Evolutionary conservation across 2,329 filamentous ascomycete genomes (phyloP), one percentile per base, ranked within the genome.

Genomic region (Botrytis squamosa): DNA sequence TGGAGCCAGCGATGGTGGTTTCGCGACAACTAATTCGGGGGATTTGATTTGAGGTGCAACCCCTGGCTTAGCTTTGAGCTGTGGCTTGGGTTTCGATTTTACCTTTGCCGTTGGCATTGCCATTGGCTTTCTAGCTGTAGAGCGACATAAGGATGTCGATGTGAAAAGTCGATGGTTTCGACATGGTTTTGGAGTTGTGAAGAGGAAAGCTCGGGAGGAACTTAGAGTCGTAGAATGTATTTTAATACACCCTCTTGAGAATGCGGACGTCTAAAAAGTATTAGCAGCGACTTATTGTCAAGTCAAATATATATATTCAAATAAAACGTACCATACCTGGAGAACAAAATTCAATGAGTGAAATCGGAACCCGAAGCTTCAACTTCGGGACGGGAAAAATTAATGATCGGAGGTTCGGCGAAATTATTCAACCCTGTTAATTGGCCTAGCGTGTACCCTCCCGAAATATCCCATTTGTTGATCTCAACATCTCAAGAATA

Each of bases 241-340:
- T 77, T 76, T 72, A 74, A 80, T 63, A 42, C 78, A 77, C 66
- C 81, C 81, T 74, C 81, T 81, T 59, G 82, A 81, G 75, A 83
- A 81, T 63, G 80, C 80, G 57, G 82, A 80, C 82, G 83, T 83
- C 77, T 80, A 70, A 18, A 55, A 62, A 67, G 33, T 29, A 67
- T 78, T 70, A 79, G 75, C 57, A 59, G 67, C 57, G 67, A 55
- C 18, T 57, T 55, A 55, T 36, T 2, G 29, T 6, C 25, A 40
- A 16, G 46, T 46, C 46, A 29, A 55, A 22, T 55, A 66, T 18
- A 46, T 12, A 68, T 64, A 49, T 29, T 25, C 16, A 46, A 38
- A 36, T 46, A 44, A 63, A 72, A 68, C 49, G 55, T 57, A 68
- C 66, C 69, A 52, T 67, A 63, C 80, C 79, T 71, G 70, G 62